Conservation (phyloP, 495 filamentous ascomycete genomes). For the Collariella sp. region DNA sequence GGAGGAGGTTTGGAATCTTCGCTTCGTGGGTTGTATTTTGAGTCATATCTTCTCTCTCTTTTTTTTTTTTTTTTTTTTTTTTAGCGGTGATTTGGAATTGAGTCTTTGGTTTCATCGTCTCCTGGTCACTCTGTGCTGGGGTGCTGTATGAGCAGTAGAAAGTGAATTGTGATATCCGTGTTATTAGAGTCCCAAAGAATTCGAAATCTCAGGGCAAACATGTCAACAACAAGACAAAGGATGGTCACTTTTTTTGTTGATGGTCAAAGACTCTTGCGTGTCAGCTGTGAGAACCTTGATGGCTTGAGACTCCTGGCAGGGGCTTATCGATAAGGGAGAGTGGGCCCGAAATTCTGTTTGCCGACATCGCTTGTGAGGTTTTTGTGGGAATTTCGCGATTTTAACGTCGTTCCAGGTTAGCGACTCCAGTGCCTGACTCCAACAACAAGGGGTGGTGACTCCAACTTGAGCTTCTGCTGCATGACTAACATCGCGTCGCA, state of each 20-base stretch:
- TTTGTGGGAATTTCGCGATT: conserved; percentile 3
- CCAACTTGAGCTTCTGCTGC: background rate
- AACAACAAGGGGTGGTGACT: background rate
- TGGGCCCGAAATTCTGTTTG: background rate
- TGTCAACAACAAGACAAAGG: no score
- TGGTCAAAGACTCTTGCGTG: no score
- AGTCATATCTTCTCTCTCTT: background rate
- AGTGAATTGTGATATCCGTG: no score
- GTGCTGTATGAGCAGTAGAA: no score
- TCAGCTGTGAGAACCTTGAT: conserved; percentile 8
- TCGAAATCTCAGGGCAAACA: no score
- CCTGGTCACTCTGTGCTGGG: no score
- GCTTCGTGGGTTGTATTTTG: background rate
- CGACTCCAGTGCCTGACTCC: background rate
- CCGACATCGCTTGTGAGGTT: conserved; percentile 15
- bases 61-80: background rate
- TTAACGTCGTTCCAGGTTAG: no score
- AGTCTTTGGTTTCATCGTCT: no score
- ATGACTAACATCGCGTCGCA: background rate
- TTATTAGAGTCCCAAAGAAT: no score
- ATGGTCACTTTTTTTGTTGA: no score
- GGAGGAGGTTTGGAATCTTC: no score
- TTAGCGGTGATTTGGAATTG: no score
- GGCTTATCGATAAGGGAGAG: conserved; percentile 5
- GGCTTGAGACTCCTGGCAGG: background rate